Evolutionary conservation across 1,284 basidiomycete species (phyloP).

Genomic region (Tilletia walkeri): DNA sequence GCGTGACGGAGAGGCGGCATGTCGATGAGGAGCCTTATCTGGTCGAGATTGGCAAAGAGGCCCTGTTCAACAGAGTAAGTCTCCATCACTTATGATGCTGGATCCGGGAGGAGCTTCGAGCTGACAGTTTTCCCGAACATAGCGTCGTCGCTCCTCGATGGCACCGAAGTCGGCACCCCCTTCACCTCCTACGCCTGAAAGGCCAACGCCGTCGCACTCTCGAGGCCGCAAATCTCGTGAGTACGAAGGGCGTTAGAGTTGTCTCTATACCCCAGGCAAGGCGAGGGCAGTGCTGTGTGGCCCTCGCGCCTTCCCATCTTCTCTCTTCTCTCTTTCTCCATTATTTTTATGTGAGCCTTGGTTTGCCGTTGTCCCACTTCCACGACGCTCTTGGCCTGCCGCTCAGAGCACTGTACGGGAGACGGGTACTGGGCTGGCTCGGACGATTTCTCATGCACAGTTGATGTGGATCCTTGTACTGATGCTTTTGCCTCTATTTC

Average conservation of each 20-base stretch:
- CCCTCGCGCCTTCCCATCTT: conserved; percentile 53
- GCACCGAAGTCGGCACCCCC: conserved; percentile 31
- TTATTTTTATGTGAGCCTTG: conserved; percentile 12
- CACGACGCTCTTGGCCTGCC: too few species aligned
- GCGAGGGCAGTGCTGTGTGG: conserved; percentile 24
- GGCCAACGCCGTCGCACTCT: neutral
- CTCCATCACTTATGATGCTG: neutral
- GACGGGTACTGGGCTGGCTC: too few species aligned
- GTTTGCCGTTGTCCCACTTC: neutral
- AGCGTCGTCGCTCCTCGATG: conserved; percentile 35
- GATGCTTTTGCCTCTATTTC: neutral
- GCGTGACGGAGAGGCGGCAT: conserved; percentile 33
- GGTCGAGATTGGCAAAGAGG: conserved; percentile 48
- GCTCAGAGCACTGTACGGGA: too few species aligned
- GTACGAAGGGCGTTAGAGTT: conserved; percentile 20
- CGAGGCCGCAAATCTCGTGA: conserved; percentile 33
- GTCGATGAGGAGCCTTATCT: conserved; percentile 42
- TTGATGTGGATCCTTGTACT: conserved; percentile 5
- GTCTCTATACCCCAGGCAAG: neutral
- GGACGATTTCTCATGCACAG: too few species aligned
- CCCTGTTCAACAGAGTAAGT: conserved; percentile 44
- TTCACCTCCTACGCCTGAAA: conserved; percentile 22
- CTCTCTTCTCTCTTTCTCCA: conserved; percentile 32
- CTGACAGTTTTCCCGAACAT: neutral
- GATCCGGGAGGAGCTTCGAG: neutral